These are phyloP conservation scores for Fraxinus ornus DNA, from an alignment of 305 asterid genomes.

Conservation along the genomic window DNA sequence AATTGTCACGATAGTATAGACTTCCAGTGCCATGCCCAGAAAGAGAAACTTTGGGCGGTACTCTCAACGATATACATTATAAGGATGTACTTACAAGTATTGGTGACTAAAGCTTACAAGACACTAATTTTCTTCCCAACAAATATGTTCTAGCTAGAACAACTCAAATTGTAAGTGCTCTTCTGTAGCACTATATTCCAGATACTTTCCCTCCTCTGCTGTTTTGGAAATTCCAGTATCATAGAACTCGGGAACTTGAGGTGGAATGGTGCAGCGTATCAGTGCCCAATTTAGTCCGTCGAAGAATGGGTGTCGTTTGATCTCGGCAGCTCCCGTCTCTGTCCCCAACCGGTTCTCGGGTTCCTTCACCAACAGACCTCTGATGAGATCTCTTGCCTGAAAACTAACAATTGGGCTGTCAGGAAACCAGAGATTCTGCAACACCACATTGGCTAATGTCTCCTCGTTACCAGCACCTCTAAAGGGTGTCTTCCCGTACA, in stretches of 20 bases:
- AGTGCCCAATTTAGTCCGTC: constrained; percentile 91
- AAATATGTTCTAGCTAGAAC: constrained; percentile 41
- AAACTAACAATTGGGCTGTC: constrained; percentile 72
- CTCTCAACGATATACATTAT: constrained; percentile 22
- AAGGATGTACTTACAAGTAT: constrained; percentile 15
- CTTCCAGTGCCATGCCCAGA: constrained; percentile 13
- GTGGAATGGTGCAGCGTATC: constrained; percentile 79
- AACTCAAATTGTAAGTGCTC: constrained; percentile 71
- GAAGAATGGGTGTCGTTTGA: constrained; percentile 82
- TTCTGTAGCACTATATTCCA: constrained; percentile 41
- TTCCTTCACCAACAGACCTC: constrained; percentile 72
- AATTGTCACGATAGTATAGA: not conserved
- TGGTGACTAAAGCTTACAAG: constrained; percentile 12
- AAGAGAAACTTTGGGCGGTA: constrained; percentile 1
- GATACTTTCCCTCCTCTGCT: constrained; percentile 40
- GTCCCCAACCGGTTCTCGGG: constrained; percentile 83
- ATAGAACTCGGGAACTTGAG: constrained; percentile 59
- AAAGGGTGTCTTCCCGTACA: constrained; percentile 87
- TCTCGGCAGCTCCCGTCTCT: constrained; percentile 92
- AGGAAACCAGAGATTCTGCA: constrained; percentile 66
- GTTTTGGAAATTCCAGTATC: constrained; percentile 38
- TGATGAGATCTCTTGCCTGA: constrained; percentile 78
- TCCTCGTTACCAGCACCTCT: constrained; percentile 82
- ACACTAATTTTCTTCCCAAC: not conserved
- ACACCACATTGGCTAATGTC: constrained; percentile 71